Conservation (phyloP, 2,329 filamentous ascomycete genomes). For the Aspergillus flavus region DNA sequence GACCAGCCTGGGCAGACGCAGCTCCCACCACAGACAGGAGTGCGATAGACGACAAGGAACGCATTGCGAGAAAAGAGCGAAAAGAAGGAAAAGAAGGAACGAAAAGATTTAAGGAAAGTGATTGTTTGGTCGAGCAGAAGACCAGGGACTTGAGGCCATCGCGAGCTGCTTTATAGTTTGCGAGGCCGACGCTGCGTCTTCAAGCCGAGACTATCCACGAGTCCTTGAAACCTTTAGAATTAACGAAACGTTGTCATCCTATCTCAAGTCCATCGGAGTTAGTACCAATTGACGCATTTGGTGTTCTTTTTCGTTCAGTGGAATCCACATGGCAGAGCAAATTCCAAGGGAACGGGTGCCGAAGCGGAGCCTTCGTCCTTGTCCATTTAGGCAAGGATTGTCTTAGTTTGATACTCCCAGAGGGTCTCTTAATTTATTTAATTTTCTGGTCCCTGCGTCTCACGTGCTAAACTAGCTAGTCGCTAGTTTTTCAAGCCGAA, state of each 20-base stretch:
- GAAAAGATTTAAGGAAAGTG: neutral
- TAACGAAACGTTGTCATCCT: neutral
- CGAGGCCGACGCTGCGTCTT: neutral
- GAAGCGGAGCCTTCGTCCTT: neutral
- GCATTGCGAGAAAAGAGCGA: neutral
- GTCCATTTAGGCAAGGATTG: neutral
- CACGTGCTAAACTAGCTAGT: neutral
- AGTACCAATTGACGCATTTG: neutral
- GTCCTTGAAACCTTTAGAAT: neutral
- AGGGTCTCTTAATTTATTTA: too few species aligned
- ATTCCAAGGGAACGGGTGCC: neutral
- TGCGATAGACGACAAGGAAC: neutral
- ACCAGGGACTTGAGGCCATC: neutral
- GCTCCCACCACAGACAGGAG: conserved; percentile 9
- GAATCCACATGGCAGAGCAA: neutral
- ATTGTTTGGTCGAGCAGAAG: neutral
- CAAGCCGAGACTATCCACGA: neutral
- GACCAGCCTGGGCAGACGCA: conserved; percentile 2
- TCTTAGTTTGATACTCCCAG: neutral
- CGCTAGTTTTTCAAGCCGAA: neutral
- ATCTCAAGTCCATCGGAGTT: neutral
- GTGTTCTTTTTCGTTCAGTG: neutral
- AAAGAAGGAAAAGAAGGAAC: neutral
- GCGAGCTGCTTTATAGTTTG: neutral
- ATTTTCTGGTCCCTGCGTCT: neutral